Percentiles rank a stretch among this genome's conserved stretches.
These are phyloP conservation scores for Kazachstania martiniae DNA, from an alignment of 805 yeast species.

Conservation along the genomic window DNA sequence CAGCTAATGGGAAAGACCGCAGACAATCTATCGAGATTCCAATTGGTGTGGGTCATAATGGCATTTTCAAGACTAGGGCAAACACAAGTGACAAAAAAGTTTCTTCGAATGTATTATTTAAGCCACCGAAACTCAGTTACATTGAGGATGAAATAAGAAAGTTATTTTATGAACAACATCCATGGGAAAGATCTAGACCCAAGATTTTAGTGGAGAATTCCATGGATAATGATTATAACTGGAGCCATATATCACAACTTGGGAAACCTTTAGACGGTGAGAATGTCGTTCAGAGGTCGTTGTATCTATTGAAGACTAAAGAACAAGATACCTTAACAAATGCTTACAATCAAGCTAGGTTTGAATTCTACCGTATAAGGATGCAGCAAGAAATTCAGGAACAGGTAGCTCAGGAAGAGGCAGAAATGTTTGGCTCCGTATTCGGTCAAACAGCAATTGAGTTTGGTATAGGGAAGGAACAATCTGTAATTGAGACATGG, in stretches of 20 bases:
- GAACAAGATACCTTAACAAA: slow-evolving; percentile 31
- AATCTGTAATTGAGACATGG: slow-evolving; percentile 63
- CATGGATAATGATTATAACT: slow-evolving; percentile 46
- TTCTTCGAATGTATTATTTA: slow-evolving; percentile 13
- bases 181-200: slow-evolving; percentile 95
- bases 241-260: slow-evolving; percentile 70
- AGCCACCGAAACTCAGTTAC: slow-evolving; percentile 24
- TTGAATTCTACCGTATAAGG: slow-evolving; percentile 78
- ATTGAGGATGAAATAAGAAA: slow-evolving; percentile 70
- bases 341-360: slow-evolving; percentile 79
- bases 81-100: slow-evolving; percentile 12
- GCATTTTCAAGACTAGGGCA: slow-evolving; percentile 28
- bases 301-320: slow-evolving; percentile 38
- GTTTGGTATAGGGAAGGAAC: slow-evolving; percentile 62
- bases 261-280: slow-evolving; percentile 81
- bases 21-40: slow-evolving; percentile 11
- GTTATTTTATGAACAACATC: slow-evolving; percentile 83
- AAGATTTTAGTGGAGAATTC: slow-evolving; percentile 68
- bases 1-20: slow-evolving; percentile 6
- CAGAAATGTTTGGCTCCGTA: slow-evolving; percentile 74
- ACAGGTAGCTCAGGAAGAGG: slow-evolving; percentile 70
- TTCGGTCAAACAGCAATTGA: slow-evolving; percentile 53
- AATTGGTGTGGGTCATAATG: slow-evolving; percentile 8
- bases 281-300: slow-evolving; percentile 65
- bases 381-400: slow-evolving; percentile 72